phyloP scores from a whole-genome alignment of 1,139 yeast genomes.

The Yamadazyma atlantica region DNA sequence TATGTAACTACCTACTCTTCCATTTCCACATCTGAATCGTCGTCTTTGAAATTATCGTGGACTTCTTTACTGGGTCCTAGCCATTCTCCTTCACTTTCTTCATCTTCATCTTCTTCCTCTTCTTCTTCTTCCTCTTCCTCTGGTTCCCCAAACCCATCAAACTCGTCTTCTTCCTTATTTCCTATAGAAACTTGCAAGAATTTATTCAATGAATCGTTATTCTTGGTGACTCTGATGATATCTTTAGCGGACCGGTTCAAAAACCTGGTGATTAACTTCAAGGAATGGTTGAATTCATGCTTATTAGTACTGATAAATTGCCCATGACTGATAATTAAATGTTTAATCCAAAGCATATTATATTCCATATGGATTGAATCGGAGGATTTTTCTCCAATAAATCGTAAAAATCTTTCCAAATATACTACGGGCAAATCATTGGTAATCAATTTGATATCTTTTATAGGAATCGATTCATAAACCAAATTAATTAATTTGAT shows the following conservation, averaged over 20 bases:
- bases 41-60: conserved; percentile 7
- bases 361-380: conserved; percentile 88
- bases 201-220: conserved; percentile 53
- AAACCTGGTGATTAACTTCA: conserved; percentile 75
- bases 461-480: conserved; percentile 74
- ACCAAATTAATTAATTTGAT: conserved; percentile 67
- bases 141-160: conserved; percentile 17
- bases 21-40: conserved; percentile 8
- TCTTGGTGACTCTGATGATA: conserved; percentile 53
- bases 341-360: conserved; percentile 76
- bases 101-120: conserved; percentile 17
- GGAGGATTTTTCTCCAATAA: conserved; percentile 68
- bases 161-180: conserved; percentile 20
- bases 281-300: conserved; percentile 62
- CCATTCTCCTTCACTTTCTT: conserved; percentile 22
- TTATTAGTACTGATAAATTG: conserved; percentile 63
- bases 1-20: conserved; percentile 6
- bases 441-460: conserved; percentile 66
- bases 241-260: conserved; percentile 76
- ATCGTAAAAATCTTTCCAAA: conserved; percentile 62
- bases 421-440: conserved; percentile 75
- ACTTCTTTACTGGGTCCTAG: conserved; percentile 16
- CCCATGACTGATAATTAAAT: conserved; percentile 72
- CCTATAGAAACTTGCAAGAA: conserved; percentile 32
- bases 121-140: conserved; percentile 17